A percentile compares a stretch with the other conserved stretches of the same genome.
Evolutionary conservation across 768 basidiomycete genomes (phyloP).

Genomic region (Mycena kentingensis): DNA sequence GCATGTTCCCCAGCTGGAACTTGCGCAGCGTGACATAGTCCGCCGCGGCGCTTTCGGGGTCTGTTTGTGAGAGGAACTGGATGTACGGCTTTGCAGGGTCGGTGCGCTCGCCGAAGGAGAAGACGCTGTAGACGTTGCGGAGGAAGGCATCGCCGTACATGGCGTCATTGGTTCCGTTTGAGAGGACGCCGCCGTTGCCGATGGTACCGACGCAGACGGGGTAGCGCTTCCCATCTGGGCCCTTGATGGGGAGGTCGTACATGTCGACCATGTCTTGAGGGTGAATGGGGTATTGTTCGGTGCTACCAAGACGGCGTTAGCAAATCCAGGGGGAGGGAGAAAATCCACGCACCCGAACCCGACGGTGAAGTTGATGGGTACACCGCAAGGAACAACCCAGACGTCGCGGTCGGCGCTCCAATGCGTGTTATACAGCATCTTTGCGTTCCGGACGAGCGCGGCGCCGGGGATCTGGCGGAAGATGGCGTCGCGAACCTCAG

Average conservation of each 20-base stretch:
- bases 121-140: slow-evolving; percentile 8
- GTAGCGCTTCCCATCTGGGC: slow-evolving; percentile 3
- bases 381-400: slow-evolving; percentile 2
- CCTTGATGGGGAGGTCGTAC: not conserved
- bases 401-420: too few species aligned
- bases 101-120: slow-evolving; percentile 48
- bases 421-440: too few species aligned
- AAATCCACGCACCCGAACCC: not conserved
- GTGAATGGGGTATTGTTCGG: not conserved
- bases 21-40: slow-evolving; percentile 32
- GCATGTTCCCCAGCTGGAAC: slow-evolving; percentile 27
- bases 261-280: slow-evolving; percentile 2
- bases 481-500: not conserved
- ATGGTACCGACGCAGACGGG: not conserved
- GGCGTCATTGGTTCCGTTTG: not conserved
- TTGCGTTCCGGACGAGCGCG: not conserved
- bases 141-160: slow-evolving; percentile 7
- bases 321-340: too few species aligned
- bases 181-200: not conserved
- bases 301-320: not conserved
- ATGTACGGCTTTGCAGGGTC: slow-evolving; percentile 36
- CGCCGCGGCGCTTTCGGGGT: slow-evolving; percentile 34
- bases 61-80: slow-evolving; percentile 41
- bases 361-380: slow-evolving; percentile 4
- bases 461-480: not conserved